phyloP scores from a whole-genome alignment of 306 rosid genomes.

The Prosopis cineraria region DNA sequence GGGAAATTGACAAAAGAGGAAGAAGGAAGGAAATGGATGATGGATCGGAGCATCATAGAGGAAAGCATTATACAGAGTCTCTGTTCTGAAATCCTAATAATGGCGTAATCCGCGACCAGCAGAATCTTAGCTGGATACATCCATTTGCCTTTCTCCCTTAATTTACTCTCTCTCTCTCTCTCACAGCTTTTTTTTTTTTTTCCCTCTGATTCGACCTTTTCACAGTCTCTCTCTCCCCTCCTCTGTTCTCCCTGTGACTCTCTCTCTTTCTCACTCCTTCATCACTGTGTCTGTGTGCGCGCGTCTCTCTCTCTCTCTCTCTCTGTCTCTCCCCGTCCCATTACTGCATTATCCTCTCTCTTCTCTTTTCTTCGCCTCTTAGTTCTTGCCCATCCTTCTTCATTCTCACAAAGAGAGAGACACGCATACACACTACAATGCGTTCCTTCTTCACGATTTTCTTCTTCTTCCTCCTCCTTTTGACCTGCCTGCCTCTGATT shows the following conservation, averaged over 20 bases:
- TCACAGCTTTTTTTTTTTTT: not conserved
- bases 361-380: not conserved
- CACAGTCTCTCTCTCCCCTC: not conserved
- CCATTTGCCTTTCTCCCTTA: not conserved
- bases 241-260: not conserved
- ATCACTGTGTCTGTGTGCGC: not conserved
- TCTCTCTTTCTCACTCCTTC: not conserved
- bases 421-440: slow-evolving; percentile 48
- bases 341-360: slow-evolving; percentile 6
- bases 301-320: not conserved
- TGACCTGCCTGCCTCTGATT: slow-evolving; percentile 3
- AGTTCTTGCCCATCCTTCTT: not conserved
- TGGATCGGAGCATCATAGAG: no score
- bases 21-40: not conserved
- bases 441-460: slow-evolving; percentile 26
- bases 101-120: no score
- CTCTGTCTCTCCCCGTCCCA: not conserved
- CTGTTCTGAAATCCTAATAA: no score
- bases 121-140: slow-evolving; percentile 92
- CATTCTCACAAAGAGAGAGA: not conserved
- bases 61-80: no score
- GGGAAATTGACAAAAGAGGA: not conserved
- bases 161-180: slow-evolving; percentile 27
- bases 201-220: slow-evolving; percentile 35
- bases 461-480: slow-evolving; percentile 25